Conservation (phyloP, 73 alveolate genomes). For the Paramecium sexaurelia region DNA sequence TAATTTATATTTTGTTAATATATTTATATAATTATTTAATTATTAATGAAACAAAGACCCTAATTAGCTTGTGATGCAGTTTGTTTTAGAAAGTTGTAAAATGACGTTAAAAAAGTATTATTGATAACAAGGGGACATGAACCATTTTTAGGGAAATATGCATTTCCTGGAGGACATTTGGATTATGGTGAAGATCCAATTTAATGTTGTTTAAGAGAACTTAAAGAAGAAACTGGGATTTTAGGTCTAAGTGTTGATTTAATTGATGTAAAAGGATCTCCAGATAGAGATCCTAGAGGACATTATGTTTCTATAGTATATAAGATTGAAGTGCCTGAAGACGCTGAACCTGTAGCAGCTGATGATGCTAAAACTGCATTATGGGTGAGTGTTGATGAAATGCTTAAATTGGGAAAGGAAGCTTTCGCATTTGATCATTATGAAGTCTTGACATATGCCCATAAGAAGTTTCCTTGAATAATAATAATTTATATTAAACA, state of each 20-base stretch:
- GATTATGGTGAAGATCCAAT: conserved; percentile 98
- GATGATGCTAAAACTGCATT: conserved; percentile 98
- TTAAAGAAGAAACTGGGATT: conserved; percentile 94
- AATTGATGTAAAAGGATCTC: conserved; percentile 95
- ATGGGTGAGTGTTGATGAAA: conserved; percentile 89
- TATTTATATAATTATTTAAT: background rate
- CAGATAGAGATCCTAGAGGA: conserved; percentile 98
- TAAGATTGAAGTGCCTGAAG: conserved; percentile 85
- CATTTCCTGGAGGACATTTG: conserved; percentile 99
- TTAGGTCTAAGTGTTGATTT: conserved; percentile 88
- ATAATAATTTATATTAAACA: background rate
- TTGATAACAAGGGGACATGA: conserved; percentile 88
- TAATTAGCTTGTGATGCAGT: conserved; percentile 95
- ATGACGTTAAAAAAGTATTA: conserved; percentile 77
- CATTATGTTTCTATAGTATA: conserved; percentile 95
- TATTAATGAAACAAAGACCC: conserved; percentile 71
- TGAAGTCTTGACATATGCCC: conserved; percentile 58
- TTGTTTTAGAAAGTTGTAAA: conserved; percentile 78
- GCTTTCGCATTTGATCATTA: conserved; percentile 81
- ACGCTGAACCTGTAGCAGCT: conserved; percentile 92
- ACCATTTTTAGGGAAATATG: conserved; percentile 91
- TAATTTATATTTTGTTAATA: background rate
- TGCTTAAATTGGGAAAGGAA: conserved; percentile 63
- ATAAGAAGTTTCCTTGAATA: background rate
- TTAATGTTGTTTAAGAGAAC: conserved; percentile 92